Conservation (phyloP, 805 yeast genomes). For the Candida anglica region DNA sequence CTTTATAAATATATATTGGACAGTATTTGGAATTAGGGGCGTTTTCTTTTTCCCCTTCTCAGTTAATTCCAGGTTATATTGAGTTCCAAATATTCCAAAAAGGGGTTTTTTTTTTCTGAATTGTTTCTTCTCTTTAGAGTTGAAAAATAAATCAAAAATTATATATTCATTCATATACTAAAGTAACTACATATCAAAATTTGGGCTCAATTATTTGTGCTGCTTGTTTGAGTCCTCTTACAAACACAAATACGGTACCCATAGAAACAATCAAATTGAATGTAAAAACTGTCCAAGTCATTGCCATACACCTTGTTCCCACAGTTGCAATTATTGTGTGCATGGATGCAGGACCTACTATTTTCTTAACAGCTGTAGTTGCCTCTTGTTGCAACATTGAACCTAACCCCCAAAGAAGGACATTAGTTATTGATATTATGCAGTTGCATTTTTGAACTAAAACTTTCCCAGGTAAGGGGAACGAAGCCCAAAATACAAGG, state of each 20-base stretch:
- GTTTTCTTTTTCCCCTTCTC: no score
- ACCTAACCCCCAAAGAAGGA: slow-evolving; percentile 60
- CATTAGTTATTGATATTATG: slow-evolving; percentile 30
- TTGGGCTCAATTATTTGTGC: slow-evolving; percentile 14
- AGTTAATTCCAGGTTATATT: no score
- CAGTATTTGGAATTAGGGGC: no score
- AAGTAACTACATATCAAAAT: background rate
- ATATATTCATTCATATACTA: no score
- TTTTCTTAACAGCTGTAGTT: slow-evolving; percentile 35
- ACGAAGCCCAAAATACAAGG: slow-evolving; percentile 35
- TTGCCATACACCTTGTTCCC: slow-evolving; percentile 52
- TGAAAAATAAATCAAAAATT: no score
- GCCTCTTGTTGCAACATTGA: slow-evolving; percentile 64
- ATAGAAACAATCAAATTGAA: slow-evolving; percentile 40
- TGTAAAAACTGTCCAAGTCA: slow-evolving; percentile 60
- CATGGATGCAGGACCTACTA: slow-evolving; percentile 50
- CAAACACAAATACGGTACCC: slow-evolving; percentile 22
- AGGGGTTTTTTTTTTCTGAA: no score
- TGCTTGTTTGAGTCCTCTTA: slow-evolving; percentile 3
- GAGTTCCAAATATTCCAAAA: no score
- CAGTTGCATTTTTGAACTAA: slow-evolving; percentile 18
- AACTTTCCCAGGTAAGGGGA: slow-evolving; percentile 48
- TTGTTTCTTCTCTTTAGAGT: no score
- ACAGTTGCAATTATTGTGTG: slow-evolving; percentile 36
- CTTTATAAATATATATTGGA: no score